Evolutionary conservation across 306 rosid genomes (phyloP).

Genomic region (Senna siamea): DNA sequence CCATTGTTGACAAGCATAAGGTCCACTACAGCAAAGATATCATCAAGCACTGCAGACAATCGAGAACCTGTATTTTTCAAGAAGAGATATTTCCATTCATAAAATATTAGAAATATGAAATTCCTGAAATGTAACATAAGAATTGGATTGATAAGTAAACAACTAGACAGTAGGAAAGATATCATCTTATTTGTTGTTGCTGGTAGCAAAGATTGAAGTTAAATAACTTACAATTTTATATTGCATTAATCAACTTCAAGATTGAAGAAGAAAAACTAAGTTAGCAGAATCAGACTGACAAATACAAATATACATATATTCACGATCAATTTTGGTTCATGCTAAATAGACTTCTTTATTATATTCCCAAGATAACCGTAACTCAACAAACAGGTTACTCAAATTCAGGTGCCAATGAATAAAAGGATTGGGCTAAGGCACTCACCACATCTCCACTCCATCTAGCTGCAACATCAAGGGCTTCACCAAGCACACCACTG

Average conservation of each 20-base stretch:
- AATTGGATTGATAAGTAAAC: constrained; percentile 3
- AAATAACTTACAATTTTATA: constrained; percentile 17
- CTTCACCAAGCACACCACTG: constrained; percentile 95
- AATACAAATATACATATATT: background rate
- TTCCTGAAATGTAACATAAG: constrained; percentile 3
- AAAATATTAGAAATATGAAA: constrained; percentile 16
- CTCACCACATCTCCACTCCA: constrained; percentile 99
- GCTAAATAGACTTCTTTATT: constrained; percentile 11
- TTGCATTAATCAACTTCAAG: constrained; percentile 5
- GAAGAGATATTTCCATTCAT: constrained; percentile 6
- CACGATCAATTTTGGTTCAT: constrained; percentile 22
- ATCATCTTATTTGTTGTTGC: background rate
- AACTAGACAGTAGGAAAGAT: constrained; percentile 15
- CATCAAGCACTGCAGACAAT: constrained; percentile 20
- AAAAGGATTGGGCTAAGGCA: constrained; percentile 31
- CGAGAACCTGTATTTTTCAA: background rate
- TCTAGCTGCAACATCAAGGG: constrained; percentile 89
- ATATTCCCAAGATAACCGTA: constrained; percentile 29
- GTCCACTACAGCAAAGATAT: constrained; percentile 6
- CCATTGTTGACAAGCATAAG: constrained; percentile 11
- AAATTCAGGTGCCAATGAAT: constrained; percentile 32
- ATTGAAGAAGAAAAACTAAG: background rate
- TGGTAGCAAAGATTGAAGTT: constrained; percentile 26
- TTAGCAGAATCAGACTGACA: background rate
- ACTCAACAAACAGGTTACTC: constrained; percentile 9